These are phyloP conservation scores for Xylariaceae sp. DNA, from an alignment of 2,329 filamentous ascomycete genomes.

Conservation along the genomic window DNA sequence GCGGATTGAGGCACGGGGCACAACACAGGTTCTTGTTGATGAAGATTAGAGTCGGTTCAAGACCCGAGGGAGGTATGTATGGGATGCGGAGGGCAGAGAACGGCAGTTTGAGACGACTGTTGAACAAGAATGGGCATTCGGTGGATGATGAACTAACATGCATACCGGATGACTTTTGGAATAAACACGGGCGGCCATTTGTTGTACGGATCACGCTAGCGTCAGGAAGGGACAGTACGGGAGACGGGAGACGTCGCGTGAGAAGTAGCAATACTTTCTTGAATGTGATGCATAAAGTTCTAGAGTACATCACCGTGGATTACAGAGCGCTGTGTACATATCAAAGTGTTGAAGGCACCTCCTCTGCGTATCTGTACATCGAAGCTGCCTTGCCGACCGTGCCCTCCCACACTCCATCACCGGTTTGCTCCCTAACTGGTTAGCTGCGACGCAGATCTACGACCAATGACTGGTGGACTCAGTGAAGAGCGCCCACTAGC, in stretches of 20 bases:
- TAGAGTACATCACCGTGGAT: neutral
- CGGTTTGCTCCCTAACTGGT: neutral
- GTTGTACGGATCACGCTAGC: neutral
- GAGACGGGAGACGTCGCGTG: neutral
- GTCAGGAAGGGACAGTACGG: no score
- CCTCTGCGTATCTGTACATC: neutral
- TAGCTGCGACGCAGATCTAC: neutral
- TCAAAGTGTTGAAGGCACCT: neutral
- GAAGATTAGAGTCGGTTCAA: neutral
- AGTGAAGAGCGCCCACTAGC: neutral
- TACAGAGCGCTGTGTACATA: neutral
- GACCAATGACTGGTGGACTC: neutral
- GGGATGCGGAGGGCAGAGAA: no score
- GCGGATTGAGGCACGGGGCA: conserved; percentile 1
- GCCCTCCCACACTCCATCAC: neutral
- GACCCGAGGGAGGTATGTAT: neutral
- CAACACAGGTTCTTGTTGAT: neutral
- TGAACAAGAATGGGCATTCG: conserved; percentile 2
- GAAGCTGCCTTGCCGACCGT: neutral
- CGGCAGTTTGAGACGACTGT: conserved; percentile 3
- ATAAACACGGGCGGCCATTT: conserved; percentile 3
- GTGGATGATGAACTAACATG: conserved; percentile 4
- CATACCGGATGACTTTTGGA: conserved; percentile 2
- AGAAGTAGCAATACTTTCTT: neutral
- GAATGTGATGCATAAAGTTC: neutral